phyloP scores from a whole-genome alignment of 108 stramenopile genomes.

The Epithemia pelagica region DNA sequence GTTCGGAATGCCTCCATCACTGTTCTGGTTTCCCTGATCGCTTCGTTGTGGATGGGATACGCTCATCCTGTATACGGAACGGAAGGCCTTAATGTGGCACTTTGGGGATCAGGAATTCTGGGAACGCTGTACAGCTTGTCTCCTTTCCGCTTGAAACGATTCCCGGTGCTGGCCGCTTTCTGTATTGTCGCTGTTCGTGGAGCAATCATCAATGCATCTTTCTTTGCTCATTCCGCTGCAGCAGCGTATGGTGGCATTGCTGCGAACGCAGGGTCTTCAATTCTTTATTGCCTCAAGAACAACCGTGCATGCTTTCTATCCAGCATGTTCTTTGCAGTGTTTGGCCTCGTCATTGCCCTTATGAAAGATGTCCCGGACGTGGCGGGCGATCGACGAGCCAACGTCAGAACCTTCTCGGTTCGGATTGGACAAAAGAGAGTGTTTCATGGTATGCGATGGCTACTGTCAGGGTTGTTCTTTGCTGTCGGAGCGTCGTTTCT shows the following conservation, averaged over 20 bases:
- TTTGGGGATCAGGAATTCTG: constrained; percentile 80
- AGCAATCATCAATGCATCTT: constrained; percentile 86
- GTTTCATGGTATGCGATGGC: constrained; percentile 37
- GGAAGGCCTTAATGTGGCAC: constrained; percentile 62
- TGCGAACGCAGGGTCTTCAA: constrained; percentile 10
- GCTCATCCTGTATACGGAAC: constrained; percentile 37
- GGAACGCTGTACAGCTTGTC: constrained; percentile 86
- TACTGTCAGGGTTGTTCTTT: constrained; percentile 39
- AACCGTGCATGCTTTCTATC: constrained; percentile 56
- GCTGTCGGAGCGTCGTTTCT: constrained; percentile 29
- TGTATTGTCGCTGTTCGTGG: constrained; percentile 93
- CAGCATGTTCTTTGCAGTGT: constrained; percentile 76
- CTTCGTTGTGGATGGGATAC: constrained; percentile 58
- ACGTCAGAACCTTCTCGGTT: constrained; percentile 75
- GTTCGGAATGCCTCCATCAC: constrained; percentile 40
- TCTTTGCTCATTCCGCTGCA: constrained; percentile 68
- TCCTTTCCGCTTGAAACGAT: constrained; percentile 87
- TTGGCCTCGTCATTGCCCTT: constrained; percentile 82
- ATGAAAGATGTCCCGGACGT: constrained; percentile 92
- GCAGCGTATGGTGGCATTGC: constrained; percentile 41
- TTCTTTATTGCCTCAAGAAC: constrained; percentile 41
- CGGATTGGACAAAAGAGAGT: constrained; percentile 62
- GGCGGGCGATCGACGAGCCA: constrained; percentile 59
- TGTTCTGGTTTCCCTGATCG: constrained; percentile 46
- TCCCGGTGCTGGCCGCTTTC: constrained; percentile 90